A percentile compares a stretch with the other conserved stretches of the same genome.
Conservation (phyloP, 1,139 yeast genomes). For the Lodderomyces elongisporus region DNA sequence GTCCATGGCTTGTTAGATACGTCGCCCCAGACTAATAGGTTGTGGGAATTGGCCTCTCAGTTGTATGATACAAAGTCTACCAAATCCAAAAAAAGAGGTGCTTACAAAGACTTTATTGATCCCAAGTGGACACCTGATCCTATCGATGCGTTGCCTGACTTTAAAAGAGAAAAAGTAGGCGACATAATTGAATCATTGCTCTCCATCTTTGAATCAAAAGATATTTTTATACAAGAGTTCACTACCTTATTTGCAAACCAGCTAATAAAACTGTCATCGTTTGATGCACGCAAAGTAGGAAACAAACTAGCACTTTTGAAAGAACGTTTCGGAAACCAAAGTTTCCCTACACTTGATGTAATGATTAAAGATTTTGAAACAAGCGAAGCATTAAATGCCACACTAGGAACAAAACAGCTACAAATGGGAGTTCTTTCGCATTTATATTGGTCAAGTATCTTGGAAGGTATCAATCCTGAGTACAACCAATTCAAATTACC, state of each 20-base stretch:
- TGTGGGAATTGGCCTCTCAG: conserved; percentile 51
- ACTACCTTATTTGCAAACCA: conserved; percentile 60
- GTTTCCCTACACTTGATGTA: conserved; percentile 68
- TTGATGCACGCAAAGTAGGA: conserved; percentile 38
- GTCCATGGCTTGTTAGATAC: conserved; percentile 69
- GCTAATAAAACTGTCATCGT: conserved; percentile 46
- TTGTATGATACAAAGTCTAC: conserved; percentile 20
- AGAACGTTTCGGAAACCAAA: conserved; percentile 60
- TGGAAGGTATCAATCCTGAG: conserved; percentile 25
- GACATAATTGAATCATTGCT: conserved; percentile 71
- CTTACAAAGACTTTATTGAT: conserved; percentile 37
- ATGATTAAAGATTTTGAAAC: conserved; percentile 76
- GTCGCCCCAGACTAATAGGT: conserved; percentile 29
- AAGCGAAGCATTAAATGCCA: conserved; percentile 28
- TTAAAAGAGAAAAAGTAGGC: conserved; percentile 55
- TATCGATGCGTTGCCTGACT: conserved; percentile 86
- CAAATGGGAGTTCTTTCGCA: conserved; percentile 42
- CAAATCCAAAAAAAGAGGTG: conserved; percentile 10
- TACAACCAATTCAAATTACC: conserved; percentile 46
- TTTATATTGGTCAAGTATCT: conserved; percentile 49
- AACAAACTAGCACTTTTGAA: conserved; percentile 52
- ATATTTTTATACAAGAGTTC: conserved; percentile 68
- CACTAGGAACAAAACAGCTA: conserved; percentile 8
- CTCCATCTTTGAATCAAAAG: conserved; percentile 74
- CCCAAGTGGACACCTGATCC: conserved; percentile 87